phyloP scores from a whole-genome alignment of 148 eudicot genomes.

The Camellia sinensis region DNA sequence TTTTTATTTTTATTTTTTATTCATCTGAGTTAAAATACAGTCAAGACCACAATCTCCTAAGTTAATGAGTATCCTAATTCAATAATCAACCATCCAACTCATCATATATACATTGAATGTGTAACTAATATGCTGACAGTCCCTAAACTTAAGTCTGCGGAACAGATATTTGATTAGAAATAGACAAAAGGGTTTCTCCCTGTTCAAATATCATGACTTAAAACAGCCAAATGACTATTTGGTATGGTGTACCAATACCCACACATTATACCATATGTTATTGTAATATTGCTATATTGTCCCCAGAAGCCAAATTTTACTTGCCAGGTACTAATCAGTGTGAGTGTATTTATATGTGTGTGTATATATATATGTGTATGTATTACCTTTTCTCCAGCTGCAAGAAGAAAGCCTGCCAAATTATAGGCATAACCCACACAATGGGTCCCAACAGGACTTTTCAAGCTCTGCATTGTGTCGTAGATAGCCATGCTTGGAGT shows the following conservation, averaged over 20 bases:
- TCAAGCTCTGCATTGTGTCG: constrained; percentile 84
- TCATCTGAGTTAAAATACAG: neutral
- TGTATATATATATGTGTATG: too few relatives aligned
- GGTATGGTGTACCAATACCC: neutral
- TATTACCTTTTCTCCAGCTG: constrained; percentile 85
- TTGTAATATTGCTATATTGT: neutral
- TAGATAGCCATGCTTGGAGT: constrained; percentile 80
- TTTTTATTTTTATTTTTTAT: too few relatives aligned
- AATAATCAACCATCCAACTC: neutral
- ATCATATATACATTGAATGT: neutral
- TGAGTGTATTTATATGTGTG: neutral
- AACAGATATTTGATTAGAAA: neutral
- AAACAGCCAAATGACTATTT: neutral
- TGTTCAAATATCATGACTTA: neutral
- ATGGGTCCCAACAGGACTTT: constrained; percentile 72
- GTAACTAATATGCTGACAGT: neutral
- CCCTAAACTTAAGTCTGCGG: neutral
- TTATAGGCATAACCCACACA: constrained; percentile 76
- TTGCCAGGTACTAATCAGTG: neutral
- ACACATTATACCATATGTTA: neutral
- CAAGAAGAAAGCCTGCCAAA: constrained; percentile 76
- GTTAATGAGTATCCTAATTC: neutral
- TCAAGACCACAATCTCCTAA: constrained; percentile 7
- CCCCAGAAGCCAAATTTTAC: neutral
- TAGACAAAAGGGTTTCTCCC: neutral